Base-by-base conservation (phyloP, 768 basidiomycete species). In the Kwoniella pini region DNA sequence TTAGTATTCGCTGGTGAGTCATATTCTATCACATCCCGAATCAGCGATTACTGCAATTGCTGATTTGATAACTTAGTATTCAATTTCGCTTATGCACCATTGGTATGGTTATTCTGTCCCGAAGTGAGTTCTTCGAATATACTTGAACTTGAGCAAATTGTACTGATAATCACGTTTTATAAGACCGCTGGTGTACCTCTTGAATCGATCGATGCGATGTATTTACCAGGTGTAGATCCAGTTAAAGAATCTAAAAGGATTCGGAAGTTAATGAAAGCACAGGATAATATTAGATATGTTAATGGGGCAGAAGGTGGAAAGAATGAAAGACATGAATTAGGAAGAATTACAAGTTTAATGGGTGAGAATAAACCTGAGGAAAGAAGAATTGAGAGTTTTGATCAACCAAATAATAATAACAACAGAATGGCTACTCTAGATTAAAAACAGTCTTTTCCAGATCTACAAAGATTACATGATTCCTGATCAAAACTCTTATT, bases 181-280 rank as follows among this genome's bases (percentile, higher is more conserved):
- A 24, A 61, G 64, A 64, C 67, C 31, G 63, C 67, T 21, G 64
- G 67, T n/a, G 40, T 69, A 44, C 64, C 67, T n/a, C 54, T 69
- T 26, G 64, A 65, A 24, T 62, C 60, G 48, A 55, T 69, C 56
- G 64, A 69, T 38, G 56, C 49, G 42, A 60, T 55, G 54, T 64
- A 55, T 21, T 22, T 64, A 11, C 63, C 63, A 1, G 63, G 63
- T 17, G 45, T 64, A 11, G 52, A 64, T 27, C 57, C 63, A 1
- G 57, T 64, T 33, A 64, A 64, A 39, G 63, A 64, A 33, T 59
- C 63, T 4, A 50, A 27, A 7, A 45, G 53, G 21, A 49, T 64
- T 11, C 26, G 63, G 26, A 31, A 28, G 26, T 39, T 55, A 19
- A 36, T 64, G 30, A 54, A 56, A 19, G 42, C 33, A 21, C 51